These are phyloP conservation scores for Paraglomus brasilianum DNA, from an alignment of 192 early-diverging fungal species.

Conservation along the genomic window DNA sequence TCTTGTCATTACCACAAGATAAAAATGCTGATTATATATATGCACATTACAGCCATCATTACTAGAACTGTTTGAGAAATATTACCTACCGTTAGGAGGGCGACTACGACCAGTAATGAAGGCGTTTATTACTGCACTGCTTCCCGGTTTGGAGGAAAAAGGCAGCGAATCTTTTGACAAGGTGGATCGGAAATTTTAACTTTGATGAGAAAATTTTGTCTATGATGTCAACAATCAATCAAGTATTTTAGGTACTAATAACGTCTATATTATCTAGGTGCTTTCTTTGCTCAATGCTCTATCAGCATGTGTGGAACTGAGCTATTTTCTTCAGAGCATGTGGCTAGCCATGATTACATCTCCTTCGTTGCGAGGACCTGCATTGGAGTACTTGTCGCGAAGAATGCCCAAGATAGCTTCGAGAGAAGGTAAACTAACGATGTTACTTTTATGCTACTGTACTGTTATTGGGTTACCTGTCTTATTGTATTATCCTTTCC, in stretches of 20 bases:
- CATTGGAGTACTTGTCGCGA: constrained; percentile 75
- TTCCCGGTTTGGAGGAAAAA: constrained; percentile 89
- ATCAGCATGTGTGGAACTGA: constrained; percentile 62
- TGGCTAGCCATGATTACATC: constrained; percentile 79
- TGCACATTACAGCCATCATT: constrained; percentile 63
- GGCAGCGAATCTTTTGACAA: constrained; percentile 79
- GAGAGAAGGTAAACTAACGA: constrained; percentile 52
- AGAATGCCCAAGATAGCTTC: constrained; percentile 67
- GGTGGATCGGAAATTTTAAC: constrained; percentile 40
- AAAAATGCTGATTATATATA: background rate
- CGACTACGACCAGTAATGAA: constrained; percentile 73
- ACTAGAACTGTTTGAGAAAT: constrained; percentile 71
- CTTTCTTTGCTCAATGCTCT: constrained; percentile 64
- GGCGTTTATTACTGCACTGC: constrained; percentile 74
- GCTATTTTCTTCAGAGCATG: constrained; percentile 81
- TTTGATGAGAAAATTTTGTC: no score
- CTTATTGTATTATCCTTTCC: background rate
- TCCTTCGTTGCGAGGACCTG: constrained; percentile 64
- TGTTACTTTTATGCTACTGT: no score
- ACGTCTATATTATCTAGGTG: constrained; percentile 34
- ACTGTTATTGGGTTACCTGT: constrained; percentile 20
- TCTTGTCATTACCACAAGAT: no score
- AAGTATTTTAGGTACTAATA: background rate
- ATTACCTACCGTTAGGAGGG: constrained; percentile 71
- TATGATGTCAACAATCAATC: no score